Base-by-base conservation (phyloP, 192 early-diverging fungal genomes). In the Lunasporangiospora selenospora region DNA sequence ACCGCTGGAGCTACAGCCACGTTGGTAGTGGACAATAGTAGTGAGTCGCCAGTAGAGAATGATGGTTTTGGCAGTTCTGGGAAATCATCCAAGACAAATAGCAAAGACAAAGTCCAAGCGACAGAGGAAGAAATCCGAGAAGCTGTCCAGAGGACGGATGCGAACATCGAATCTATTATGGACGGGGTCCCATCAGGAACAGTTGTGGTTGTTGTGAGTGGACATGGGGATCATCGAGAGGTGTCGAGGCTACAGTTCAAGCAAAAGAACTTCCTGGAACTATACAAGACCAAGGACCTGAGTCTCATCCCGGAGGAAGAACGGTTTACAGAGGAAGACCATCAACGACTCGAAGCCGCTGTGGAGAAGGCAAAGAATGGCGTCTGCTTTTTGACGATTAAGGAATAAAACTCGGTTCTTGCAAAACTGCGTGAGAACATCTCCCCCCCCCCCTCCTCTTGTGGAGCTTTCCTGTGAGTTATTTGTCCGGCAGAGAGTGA, bases 191-290 rank as follows among this genome's bases (percentile, higher is more conserved):
- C 81, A 0, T 3, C 42, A 1, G 37, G 56, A 11, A 79, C 81
- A 11, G 58, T 61, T 6, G 44, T 83, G 11, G 53, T 83, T 30
- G 49, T 83, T 8, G 58, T 60, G 24, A 76, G 81, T 43, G 79
- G 81, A 7, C 59, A 65, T 10, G 77, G 75, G 31, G 67, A 82
- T 29, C 36, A 70, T 29, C 65, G 75, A 2, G 54, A 56, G n/a
- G 66, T 67, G 36, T 58, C 54, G 19, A 79, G 38, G 50, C 39
- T 80, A 33, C 53, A 64, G n/a, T 29, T n/a, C 21, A 64, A 70
- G 24, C 75, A 77, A 33, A 66, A 75, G 38, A n/a, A 21, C n/a
- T 75, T 52, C 47, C 41, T 51, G 18, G 64, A 71, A 9, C 47
- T 73, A 30, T 44, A 36, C 19, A 71, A 75, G 47, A 70, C 32